Evolutionary conservation across 345 rosid species (phyloP).

Genomic region (Combretum micranthum): DNA sequence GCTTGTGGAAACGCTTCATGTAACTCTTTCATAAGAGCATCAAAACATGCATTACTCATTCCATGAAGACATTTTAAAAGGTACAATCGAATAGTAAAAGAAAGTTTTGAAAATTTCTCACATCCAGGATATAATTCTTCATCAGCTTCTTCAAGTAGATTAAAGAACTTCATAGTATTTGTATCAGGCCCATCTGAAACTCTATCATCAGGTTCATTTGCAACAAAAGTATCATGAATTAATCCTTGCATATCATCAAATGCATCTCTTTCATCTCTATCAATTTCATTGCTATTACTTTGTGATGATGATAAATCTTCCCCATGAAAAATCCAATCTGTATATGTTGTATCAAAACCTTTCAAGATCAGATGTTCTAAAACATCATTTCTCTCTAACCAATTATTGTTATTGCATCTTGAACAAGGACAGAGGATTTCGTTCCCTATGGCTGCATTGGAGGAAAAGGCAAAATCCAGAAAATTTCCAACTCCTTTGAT

Average conservation of each 20-base stretch:
- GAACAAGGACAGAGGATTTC: slow-evolving; percentile 2
- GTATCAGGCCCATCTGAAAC: background rate
- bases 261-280: too few species aligned
- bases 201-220: too few species aligned
- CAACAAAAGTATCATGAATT: too few species aligned
- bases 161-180: background rate
- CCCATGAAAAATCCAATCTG: background rate
- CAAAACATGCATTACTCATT: slow-evolving; percentile 1
- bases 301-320: background rate
- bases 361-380: background rate
- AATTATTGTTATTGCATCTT: background rate
- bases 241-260: too few species aligned
- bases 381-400: background rate
- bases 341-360: background rate
- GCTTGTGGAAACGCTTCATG: too few species aligned
- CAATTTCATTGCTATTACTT: too few species aligned
- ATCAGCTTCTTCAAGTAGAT: background rate
- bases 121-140: too few species aligned
- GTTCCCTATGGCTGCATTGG: background rate
- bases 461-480: background rate
- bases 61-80: slow-evolving; percentile 3
- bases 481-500: slow-evolving; percentile 2
- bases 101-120: background rate
- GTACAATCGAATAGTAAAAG: background rate
- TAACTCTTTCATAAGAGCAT: background rate